Percentiles rank a stretch among this genome's conserved stretches.
Conservation (phyloP, 306 rosid species). For the Notholithocarpus densiflorus region DNA sequence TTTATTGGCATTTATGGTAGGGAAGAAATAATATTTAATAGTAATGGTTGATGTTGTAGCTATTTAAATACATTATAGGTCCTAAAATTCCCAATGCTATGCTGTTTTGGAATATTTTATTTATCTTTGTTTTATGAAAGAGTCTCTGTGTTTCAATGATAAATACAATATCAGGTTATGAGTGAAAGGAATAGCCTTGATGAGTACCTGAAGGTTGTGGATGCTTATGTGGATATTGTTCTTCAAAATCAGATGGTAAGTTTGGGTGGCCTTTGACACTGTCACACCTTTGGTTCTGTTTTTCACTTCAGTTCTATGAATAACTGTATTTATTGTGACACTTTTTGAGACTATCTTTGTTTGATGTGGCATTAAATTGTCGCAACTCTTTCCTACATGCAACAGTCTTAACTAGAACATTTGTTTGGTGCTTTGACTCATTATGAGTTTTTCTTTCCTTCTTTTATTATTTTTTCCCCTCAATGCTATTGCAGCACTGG, state of each 20-base stretch:
- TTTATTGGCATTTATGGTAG: not conserved
- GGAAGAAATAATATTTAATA: not conserved
- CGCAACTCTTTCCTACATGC: not conserved
- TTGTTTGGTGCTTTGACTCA: not conserved
- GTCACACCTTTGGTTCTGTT: conserved; percentile 8
- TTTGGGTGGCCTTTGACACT: conserved; percentile 14
- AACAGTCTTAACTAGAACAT: not conserved
- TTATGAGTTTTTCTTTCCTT: not conserved
- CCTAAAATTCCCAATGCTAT: not conserved
- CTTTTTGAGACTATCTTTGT: conserved; percentile 12
- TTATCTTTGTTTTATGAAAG: conserved; percentile 8
- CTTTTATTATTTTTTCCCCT: not conserved
- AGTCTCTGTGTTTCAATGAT: not conserved
- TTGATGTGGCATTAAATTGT: conserved; percentile 12
- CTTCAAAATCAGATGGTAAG: conserved; percentile 82
- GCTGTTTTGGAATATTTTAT: not conserved
- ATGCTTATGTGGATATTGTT: conserved; percentile 79
- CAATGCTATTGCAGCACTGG: not conserved
- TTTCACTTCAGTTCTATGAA: conserved; percentile 1
- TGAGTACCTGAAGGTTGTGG: conserved; percentile 84
- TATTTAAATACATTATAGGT: not conserved
- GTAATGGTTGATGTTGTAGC: not conserved
- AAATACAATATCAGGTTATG: conserved; percentile 53
- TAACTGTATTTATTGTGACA: conserved; percentile 6
- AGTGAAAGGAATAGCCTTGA: conserved; percentile 55